These are phyloP conservation scores for Solanum aculeatissimum DNA, from an alignment of 305 asterid genomes.

Conservation along the genomic window DNA sequence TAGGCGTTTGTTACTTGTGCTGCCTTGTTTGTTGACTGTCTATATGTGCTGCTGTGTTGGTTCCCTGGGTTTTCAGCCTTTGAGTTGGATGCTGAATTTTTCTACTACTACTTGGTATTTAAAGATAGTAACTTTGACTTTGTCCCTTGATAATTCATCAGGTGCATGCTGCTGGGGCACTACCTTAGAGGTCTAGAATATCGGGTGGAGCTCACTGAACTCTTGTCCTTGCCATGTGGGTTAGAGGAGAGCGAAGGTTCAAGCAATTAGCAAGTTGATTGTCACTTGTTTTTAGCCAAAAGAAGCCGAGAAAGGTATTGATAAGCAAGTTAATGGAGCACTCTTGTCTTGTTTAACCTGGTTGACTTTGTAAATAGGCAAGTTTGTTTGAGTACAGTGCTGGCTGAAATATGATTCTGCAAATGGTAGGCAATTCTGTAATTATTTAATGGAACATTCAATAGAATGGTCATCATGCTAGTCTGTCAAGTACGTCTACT, in stretches of 20 bases:
- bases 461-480: background rate
- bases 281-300: background rate
- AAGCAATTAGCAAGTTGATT: constrained; percentile 18
- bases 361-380: background rate
- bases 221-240: constrained; percentile 40
- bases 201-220: constrained; percentile 62
- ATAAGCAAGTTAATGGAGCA: constrained; percentile 13
- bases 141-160: constrained; percentile 5
- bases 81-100: background rate
- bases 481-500: background rate
- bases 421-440: background rate
- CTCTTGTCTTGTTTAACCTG: background rate
- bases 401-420: background rate
- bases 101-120: background rate
- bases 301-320: background rate
- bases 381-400: background rate
- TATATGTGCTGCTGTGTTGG: background rate
- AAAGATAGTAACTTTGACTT: background rate
- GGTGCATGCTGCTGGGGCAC: constrained; percentile 97
- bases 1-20: background rate
- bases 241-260: constrained; percentile 12
- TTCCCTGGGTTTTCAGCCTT: background rate
- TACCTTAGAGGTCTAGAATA: constrained; percentile 85
- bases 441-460: background rate
- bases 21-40: background rate